A percentile compares a stretch with the other conserved stretches of the same genome.
Conservation (phyloP, 768 basidiomycete genomes). For the Trametes cinnabarina region DNA sequence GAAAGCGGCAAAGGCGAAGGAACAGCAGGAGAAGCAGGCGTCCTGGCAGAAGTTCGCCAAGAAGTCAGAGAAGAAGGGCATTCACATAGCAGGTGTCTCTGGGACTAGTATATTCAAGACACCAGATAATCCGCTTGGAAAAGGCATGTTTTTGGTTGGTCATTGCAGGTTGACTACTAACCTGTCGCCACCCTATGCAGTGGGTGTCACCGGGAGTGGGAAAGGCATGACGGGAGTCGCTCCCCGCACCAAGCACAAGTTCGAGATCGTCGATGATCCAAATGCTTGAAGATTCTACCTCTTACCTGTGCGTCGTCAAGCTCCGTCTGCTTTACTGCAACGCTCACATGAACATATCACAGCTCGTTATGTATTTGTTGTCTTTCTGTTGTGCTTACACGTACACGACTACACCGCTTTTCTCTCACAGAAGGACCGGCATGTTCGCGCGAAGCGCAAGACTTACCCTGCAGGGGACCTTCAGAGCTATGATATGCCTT, state of each 20-base stretch:
- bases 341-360: no score
- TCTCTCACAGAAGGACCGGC: no score
- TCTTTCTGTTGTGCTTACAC: background rate
- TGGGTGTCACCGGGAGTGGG: constrained; percentile 89
- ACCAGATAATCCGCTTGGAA: constrained; percentile 85
- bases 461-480: background rate
- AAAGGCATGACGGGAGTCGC: constrained; percentile 83
- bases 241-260: constrained; percentile 74
- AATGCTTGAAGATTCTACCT: constrained; percentile 17
- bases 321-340: no score
- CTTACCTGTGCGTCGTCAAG: constrained; percentile 9
- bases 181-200: constrained; percentile 39
- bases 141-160: constrained; percentile 51
- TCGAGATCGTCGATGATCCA: constrained; percentile 45
- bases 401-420: no score
- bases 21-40: constrained; percentile 79
- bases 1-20: constrained; percentile 82
- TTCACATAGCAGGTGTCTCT: constrained; percentile 82
- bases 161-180: background rate
- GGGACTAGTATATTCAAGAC: constrained; percentile 95
- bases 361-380: constrained; percentile 9
- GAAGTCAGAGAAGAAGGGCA: constrained; percentile 90
- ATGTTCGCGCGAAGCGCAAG: no score
- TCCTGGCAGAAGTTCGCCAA: constrained; percentile 96
- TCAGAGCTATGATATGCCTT: constrained; percentile 9